Base-by-base conservation (phyloP, 495 filamentous ascomycete genomes). In the Barbatosphaeria neglecta region DNA sequence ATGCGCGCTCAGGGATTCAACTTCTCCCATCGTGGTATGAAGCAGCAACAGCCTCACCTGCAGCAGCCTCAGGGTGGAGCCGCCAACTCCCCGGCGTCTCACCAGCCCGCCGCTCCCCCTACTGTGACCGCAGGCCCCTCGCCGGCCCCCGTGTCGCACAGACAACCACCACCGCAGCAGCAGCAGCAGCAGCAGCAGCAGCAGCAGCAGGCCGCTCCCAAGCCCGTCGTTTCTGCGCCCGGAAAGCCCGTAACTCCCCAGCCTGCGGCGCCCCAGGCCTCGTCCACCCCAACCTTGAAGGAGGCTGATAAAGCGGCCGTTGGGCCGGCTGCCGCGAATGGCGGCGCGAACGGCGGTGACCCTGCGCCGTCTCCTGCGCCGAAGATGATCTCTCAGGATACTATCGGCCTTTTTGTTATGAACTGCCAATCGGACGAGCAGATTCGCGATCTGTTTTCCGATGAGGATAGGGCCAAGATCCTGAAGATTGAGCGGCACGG, bases 1-100 rank as follows among this genome's bases (percentile, higher is more conserved):
- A 99, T 97, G 90, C 78, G 87, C 50, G 93, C 92, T 11, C 92
- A 97, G 60, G 92, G 92, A 27, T 99, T 99, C 80, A 99, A 99
- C 74, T 99, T 99, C 61, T 84, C 93, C 27, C 93, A 99, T 64
- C 82, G 92, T 49, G 80, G 81, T 18, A 70, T 74, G 23, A 85
- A 85, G 61, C 67, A 70, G 49, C 61, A n/a, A n/a, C n/a, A 67
- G 49, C 47, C 61, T 42, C 45, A 53, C 47, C 53, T 52, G 24
- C 62, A 58, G 57, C 60, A 46, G 50, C 46, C 66, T 22, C 54
- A 51, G 3, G 56, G 58, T 15, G 58, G 59, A 33, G 60, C 68
- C 18, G 49, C 60, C 15, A 41, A 66, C 50, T 54, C 64, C 40
- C 49, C 58, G 44, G 31, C 49, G 54, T 10, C 13, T 16, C 45